Evolutionary conservation across 441 rosid species (phyloP), one percentile per base, ranked within the genome.

Genomic region (Capsella rubella): DNA sequence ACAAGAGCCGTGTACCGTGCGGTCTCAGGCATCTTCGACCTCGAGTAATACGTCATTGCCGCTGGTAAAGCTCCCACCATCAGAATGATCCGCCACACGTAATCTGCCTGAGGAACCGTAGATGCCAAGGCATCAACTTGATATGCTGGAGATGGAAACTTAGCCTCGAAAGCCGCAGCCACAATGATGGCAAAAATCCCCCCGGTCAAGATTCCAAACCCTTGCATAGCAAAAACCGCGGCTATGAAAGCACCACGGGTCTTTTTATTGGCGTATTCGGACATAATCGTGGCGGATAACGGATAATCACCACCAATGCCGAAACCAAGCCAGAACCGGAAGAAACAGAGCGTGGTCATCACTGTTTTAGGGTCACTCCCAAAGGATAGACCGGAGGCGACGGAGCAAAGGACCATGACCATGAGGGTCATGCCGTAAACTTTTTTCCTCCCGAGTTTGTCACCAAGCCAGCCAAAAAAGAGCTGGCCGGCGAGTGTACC

Each of bases 1-100:
- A 86, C 79, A n/a, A 87, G 84, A 18, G 88, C 88, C 0, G 92
- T 87, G 81, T 85, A 87, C 18, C 87, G 84, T n/a, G 92, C 92
- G 0, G 89, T 87, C 71, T 87, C 92, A 0, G 92, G 88, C 92
- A 87, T 83, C 77, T 82, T 84, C 63, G 84, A 82, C 65, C 87
- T 80, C 65, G 86, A 87, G 65, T 83, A 84, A 65, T 50, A 85
- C 1, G 92, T 85, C 35, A 85, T 67, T n/a, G 84, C 86, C 0
- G 90, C 92, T 0, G 89, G 90, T 0, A 84, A 0, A 16, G 92
- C 84, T 60, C 90, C 92, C 8, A 84, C 45, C 90, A 84, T 84
- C 2, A 87, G 3, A 9, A 87, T 68, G 28, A 86, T 86, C 29
- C 92, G 80, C 92, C 92, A 87, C 6, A 84, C 77, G 2, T 79